A percentile compares a stretch with the other conserved stretches of the same genome.
Evolutionary conservation across 345 rosid species (phyloP).

Genomic region (Viola odorata): DNA sequence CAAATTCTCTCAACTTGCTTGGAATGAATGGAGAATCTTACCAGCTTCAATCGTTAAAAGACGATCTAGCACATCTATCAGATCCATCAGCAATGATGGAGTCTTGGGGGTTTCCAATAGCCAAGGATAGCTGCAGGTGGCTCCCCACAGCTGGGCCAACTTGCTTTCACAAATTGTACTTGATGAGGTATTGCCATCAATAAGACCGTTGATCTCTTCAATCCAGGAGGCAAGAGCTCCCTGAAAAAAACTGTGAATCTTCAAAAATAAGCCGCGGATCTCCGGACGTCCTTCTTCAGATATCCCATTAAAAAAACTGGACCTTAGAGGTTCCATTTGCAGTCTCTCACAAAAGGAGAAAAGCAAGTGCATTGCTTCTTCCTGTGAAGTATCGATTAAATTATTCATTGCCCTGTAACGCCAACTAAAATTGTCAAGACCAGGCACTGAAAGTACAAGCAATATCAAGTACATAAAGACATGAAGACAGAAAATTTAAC

Average conservation of each 20-base stretch:
- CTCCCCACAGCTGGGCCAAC: slow-evolving; percentile 71
- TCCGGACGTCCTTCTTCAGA: slow-evolving; percentile 23
- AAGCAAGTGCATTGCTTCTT: slow-evolving; percentile 55
- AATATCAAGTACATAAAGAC: no score
- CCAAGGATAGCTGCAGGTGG: slow-evolving; percentile 56
- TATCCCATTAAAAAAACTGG: slow-evolving; percentile 29
- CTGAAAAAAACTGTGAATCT: slow-evolving; percentile 40
- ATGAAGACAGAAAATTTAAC: background rate
- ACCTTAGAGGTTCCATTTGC: slow-evolving; percentile 34
- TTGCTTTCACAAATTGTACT: slow-evolving; percentile 30
- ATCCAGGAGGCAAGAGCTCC: slow-evolving; percentile 27
- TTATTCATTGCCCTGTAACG: slow-evolving; percentile 63
- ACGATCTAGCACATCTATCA: slow-evolving; percentile 47
- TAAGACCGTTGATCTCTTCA: slow-evolving; percentile 28
- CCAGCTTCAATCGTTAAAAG: slow-evolving; percentile 44
- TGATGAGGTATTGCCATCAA: slow-evolving; percentile 22
- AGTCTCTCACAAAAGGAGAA: slow-evolving; percentile 51
- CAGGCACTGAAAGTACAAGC: slow-evolving; percentile 1
- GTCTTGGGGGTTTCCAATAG: slow-evolving; percentile 30
- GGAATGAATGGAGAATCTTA: slow-evolving; percentile 21
- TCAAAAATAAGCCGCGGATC: slow-evolving; percentile 12
- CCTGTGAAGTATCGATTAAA: slow-evolving; percentile 48
- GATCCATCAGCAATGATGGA: slow-evolving; percentile 39
- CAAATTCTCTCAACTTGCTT: no score
- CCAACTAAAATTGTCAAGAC: slow-evolving; percentile 22